Percentiles rank a stretch among this genome's conserved stretches.
These are phyloP conservation scores for Chrysochromulina tobinii DNA, from an alignment of 78 protist species.

Conservation along the genomic window DNA sequence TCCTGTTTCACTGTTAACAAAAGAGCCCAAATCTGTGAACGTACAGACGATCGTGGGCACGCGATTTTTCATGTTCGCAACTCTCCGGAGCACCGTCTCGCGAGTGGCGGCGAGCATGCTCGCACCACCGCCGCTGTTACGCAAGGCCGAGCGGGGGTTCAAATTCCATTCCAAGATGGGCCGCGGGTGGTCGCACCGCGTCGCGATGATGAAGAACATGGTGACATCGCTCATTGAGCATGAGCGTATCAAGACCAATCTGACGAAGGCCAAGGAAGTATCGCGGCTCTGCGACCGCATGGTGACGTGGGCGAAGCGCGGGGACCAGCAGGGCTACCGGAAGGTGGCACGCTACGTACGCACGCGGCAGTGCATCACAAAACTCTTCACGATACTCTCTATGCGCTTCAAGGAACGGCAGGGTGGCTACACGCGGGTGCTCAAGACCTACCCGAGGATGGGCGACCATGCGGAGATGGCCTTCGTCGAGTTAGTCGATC, in stretches of 20 bases:
- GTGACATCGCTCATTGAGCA: constrained; percentile 57
- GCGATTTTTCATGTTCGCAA: too few species aligned
- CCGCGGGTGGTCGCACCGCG: constrained; percentile 50
- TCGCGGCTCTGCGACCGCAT: constrained; percentile 61
- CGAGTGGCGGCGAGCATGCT: too few species aligned
- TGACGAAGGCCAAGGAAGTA: constrained; percentile 68
- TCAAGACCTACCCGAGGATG: constrained; percentile 50
- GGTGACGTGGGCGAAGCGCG: constrained; percentile 54
- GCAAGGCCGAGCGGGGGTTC: too few species aligned
- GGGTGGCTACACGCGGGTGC: constrained; percentile 75
- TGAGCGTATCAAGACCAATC: constrained; percentile 71
- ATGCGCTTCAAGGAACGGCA: constrained; percentile 34
- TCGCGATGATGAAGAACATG: constrained; percentile 68
- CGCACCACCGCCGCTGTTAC: too few species aligned
- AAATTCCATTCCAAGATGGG: constrained; percentile 4
- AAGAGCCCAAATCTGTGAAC: too few species aligned
- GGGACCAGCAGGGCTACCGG: background rate
- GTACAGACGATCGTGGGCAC: too few species aligned
- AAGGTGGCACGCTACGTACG: background rate
- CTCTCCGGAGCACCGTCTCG: too few species aligned
- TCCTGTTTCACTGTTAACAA: too few species aligned
- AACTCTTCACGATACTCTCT: background rate
- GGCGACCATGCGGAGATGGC: constrained; percentile 64
- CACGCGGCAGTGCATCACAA: background rate
- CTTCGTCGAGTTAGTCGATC: constrained; percentile 66